phyloP scores from a whole-genome alignment of 208 protist species.

The Trypanosoma rangeli region DNA sequence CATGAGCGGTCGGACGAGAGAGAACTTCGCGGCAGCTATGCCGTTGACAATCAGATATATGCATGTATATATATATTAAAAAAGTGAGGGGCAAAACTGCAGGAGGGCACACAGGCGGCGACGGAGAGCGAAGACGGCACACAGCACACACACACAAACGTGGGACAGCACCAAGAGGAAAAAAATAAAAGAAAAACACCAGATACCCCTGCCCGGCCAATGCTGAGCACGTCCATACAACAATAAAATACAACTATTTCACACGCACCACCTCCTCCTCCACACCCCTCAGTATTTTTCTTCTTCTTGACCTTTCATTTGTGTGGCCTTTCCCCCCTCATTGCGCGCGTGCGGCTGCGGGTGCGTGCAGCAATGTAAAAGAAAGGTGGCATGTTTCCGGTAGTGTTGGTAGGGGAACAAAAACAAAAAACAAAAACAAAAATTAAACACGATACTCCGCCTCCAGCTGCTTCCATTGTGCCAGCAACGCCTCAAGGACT shows the following conservation, averaged over 20 bases:
- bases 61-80: too few relatives aligned
- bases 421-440: slow-evolving; percentile 10
- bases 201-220: neutral
- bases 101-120: neutral
- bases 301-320: neutral
- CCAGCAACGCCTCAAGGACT: slow-evolving; percentile 43
- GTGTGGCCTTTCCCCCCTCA: too few relatives aligned
- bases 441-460: slow-evolving; percentile 28
- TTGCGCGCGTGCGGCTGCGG: too few relatives aligned
- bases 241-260: neutral
- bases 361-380: neutral
- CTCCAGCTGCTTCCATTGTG: slow-evolving; percentile 54
- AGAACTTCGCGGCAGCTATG: neutral
- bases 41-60: too few relatives aligned
- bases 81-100: too few relatives aligned
- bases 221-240: neutral
- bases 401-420: slow-evolving; percentile 1
- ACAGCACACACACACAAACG: neutral
- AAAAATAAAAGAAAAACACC: slow-evolving; percentile 5
- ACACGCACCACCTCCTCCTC: neutral
- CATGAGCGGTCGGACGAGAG: neutral
- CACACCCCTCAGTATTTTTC: neutral
- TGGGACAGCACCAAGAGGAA: slow-evolving; percentile 1
- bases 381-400: neutral
- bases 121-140: slow-evolving; percentile 5